Evolutionary conservation across 768 basidiomycete species (phyloP), one percentile per base, ranked within the genome.

Genomic region (Phaeolepiota aurea): DNA sequence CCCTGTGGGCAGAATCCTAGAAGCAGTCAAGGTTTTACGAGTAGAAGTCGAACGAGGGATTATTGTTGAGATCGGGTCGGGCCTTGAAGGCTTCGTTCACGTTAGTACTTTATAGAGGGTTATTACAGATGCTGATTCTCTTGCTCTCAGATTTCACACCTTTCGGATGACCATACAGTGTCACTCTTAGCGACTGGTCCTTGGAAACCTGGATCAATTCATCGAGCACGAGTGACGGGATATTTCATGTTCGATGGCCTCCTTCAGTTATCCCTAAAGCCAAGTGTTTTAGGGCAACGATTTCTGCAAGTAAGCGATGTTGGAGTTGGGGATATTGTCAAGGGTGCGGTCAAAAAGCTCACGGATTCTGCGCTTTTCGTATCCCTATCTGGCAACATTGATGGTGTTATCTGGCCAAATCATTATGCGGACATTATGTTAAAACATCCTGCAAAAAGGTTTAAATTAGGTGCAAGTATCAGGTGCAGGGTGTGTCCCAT

Each of bases 341-440:
- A 85, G 61, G 91, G 87, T 4, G 88, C 81, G 0, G 77, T 99
- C 47, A 93, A 89, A 64, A 81, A 76, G 45, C 70, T 99, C 37
- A 82, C 82, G 2, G 82, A 87, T 43, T 71, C 76, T 22, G 84
- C 77, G 0, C 63, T 99, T 25, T 94, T 96, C 53, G 78, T 98
- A 31, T 79, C 87, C 20, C 68, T 98, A 41, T 79, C 84, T 3
- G 90, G 88, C 3, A 87, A 76, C 44, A 80, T 97, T 21, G 90
- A 96, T 53, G 96, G 88, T 20, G 83, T 96, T 19, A 71, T 97
- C 15, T 96, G 89, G 87, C 92, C 93, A 0, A 76, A 80, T 45
- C 96, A 98, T 56, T 96, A 87, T 56, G 91, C 96, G 9, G 96
- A 99, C 58, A 92, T 98, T 52, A 57, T 66, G n/a, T 71, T 98